phyloP scores from a whole-genome alignment of 2,329 filamentous ascomycete genomes.

The Amauroascus niger region DNA sequence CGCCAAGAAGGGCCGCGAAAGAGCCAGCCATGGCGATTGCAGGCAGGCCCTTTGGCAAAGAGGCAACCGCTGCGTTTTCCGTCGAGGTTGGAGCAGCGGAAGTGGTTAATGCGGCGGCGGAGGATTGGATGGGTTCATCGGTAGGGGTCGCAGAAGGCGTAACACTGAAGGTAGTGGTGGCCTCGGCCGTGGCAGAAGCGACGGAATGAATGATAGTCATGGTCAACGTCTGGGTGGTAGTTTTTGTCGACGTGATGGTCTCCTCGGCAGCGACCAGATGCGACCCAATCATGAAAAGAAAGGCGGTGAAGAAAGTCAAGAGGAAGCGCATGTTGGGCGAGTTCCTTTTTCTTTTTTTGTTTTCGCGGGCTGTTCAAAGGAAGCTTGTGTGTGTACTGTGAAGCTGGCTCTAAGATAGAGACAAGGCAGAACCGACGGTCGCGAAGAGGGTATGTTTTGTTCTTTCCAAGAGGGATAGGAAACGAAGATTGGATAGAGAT shows the following conservation, averaged over 20 bases:
- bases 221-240: slow-evolving; percentile 39
- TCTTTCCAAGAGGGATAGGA: too few relatives aligned
- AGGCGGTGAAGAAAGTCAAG: slow-evolving; percentile 26
- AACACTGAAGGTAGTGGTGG: slow-evolving; percentile 16
- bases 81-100: slow-evolving; percentile 7
- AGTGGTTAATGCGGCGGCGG: background rate
- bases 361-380: background rate
- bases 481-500: background rate
- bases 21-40: slow-evolving; percentile 31
- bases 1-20: slow-evolving; percentile 31
- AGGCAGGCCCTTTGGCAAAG: slow-evolving; percentile 20
- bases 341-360: background rate
- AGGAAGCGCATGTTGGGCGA: slow-evolving; percentile 30
- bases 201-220: slow-evolving; percentile 22
- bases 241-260: slow-evolving; percentile 31
- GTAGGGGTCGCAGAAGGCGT: slow-evolving; percentile 2
- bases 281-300: slow-evolving; percentile 28
- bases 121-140: background rate
- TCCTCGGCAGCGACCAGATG: slow-evolving; percentile 26
- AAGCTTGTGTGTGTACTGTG: background rate
- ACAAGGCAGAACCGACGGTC: background rate
- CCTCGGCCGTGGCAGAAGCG: slow-evolving; percentile 14
- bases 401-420: slow-evolving; percentile 1
- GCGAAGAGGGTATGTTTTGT: background rate
- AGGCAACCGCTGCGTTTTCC: slow-evolving; percentile 16